Conservation (phyloP, 805 yeast genomes). For the Zygoascus flipseniorum region DNA sequence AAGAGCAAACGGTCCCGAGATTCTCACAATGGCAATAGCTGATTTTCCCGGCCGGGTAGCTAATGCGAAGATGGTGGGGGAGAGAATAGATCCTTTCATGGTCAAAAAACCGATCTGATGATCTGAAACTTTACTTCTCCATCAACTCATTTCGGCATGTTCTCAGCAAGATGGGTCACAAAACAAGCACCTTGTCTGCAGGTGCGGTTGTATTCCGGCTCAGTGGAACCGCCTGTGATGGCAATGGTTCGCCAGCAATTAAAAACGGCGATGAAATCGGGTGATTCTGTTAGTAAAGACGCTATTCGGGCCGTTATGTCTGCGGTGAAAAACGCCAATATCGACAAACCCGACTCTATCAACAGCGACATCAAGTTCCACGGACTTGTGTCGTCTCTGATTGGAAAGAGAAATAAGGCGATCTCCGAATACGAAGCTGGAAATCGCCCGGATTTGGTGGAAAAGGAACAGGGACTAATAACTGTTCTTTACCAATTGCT, state of each 20-base stretch:
- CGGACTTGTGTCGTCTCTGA: slow-evolving; percentile 36
- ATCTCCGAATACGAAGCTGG: slow-evolving; percentile 39
- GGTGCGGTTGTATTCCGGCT: slow-evolving; percentile 3
- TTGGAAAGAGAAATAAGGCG: slow-evolving; percentile 38
- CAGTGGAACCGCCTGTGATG: slow-evolving; percentile 30
- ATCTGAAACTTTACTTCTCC: neutral
- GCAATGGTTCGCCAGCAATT: slow-evolving; percentile 34
- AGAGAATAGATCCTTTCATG: neutral
- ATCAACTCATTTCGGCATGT: neutral
- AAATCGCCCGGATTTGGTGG: slow-evolving; percentile 44
- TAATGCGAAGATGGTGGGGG: slow-evolving; percentile 71
- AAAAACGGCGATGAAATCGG: slow-evolving; percentile 41
- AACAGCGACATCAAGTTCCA: slow-evolving; percentile 24
- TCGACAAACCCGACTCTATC: slow-evolving; percentile 24
- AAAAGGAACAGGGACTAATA: slow-evolving; percentile 43
- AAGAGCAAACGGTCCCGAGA: slow-evolving; percentile 62
- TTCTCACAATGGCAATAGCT: slow-evolving; percentile 78
- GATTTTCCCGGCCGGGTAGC: slow-evolving; percentile 77
- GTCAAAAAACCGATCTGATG: too few species aligned
- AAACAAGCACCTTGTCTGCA: neutral
- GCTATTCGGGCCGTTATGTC: slow-evolving; percentile 27
- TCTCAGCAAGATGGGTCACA: neutral
- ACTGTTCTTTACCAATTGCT: slow-evolving; percentile 35
- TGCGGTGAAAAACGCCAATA: slow-evolving; percentile 28
- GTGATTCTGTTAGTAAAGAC: slow-evolving; percentile 30